Conservation (phyloP, 1,284 basidiomycete species). For the Peniophora sp. region DNA sequence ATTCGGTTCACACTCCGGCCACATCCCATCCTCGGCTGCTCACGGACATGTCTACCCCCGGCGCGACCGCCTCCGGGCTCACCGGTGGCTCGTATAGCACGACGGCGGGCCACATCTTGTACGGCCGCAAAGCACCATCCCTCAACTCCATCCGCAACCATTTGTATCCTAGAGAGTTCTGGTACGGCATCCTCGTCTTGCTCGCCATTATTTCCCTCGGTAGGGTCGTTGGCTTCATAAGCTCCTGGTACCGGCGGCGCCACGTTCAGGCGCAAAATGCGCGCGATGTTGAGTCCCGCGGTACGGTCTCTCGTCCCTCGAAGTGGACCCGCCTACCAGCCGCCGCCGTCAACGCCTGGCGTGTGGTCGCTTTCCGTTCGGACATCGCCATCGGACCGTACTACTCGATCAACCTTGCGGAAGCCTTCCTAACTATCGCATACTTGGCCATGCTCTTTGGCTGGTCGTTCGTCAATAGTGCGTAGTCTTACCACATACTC, state of each 20-base stretch:
- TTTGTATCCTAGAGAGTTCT: constrained; percentile 13
- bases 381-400: constrained; percentile 32
- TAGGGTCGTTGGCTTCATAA: constrained; percentile 22
- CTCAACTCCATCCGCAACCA: too few relatives aligned
- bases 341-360: constrained; percentile 33
- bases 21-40: too few relatives aligned
- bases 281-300: not conserved
- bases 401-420: constrained; percentile 39
- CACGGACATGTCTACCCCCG: too few relatives aligned
- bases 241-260: constrained; percentile 11
- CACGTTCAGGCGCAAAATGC: constrained; percentile 4
- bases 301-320: constrained; percentile 5
- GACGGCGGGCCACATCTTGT: too few relatives aligned
- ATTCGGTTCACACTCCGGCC: too few relatives aligned
- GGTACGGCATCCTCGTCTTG: constrained; percentile 36
- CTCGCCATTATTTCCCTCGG: constrained; percentile 31
- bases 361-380: constrained; percentile 42
- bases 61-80: too few relatives aligned
- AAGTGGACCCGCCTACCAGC: constrained; percentile 25
- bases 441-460: constrained; percentile 39
- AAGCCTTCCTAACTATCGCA: constrained; percentile 33
- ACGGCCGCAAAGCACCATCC: too few relatives aligned
- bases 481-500: constrained; percentile 11
- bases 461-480: constrained; percentile 44
- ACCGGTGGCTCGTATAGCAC: too few relatives aligned